Conservation (phyloP, 305 asterid genomes). For the Rubia peregrina region DNA sequence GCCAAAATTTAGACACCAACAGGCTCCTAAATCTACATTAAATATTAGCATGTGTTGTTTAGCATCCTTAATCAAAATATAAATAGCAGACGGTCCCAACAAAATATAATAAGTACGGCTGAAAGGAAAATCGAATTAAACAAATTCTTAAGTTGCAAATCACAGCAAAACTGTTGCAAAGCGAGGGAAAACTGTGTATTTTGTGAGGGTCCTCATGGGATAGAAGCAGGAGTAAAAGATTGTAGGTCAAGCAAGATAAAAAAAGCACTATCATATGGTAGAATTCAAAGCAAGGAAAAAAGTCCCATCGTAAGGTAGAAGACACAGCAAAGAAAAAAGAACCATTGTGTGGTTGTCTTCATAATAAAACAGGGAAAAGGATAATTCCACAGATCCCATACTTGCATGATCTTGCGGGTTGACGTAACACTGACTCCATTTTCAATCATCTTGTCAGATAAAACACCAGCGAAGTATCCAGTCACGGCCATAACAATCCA, state of each 20-base stretch:
- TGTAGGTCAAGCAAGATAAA: not conserved
- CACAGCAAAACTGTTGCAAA: not conserved
- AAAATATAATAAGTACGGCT: not conserved
- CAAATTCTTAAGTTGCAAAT: not conserved
- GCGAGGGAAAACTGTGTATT: not conserved
- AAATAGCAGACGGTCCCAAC: not conserved
- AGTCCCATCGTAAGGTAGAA: not conserved
- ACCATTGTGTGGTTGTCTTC: not conserved
- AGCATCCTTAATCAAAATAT: not conserved
- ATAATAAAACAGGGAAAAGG: not conserved
- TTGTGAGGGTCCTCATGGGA: not conserved
- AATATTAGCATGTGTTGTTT: not conserved
- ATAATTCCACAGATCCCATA: constrained; percentile 13
- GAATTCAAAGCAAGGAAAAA: not conserved
- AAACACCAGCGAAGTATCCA: constrained; percentile 83
- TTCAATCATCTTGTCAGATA: constrained; percentile 79
- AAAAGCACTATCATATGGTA: not conserved
- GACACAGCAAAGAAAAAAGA: not conserved
- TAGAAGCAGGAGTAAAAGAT: not conserved
- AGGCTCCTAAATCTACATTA: not conserved
- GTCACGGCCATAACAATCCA: constrained; percentile 93
- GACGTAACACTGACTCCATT: constrained; percentile 65
- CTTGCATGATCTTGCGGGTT: constrained; percentile 98
- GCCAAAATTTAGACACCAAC: not conserved
- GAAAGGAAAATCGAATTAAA: not conserved